Evolutionary conservation across 805 yeast species (phyloP).

Genomic region (Starmerella davenportii): DNA sequence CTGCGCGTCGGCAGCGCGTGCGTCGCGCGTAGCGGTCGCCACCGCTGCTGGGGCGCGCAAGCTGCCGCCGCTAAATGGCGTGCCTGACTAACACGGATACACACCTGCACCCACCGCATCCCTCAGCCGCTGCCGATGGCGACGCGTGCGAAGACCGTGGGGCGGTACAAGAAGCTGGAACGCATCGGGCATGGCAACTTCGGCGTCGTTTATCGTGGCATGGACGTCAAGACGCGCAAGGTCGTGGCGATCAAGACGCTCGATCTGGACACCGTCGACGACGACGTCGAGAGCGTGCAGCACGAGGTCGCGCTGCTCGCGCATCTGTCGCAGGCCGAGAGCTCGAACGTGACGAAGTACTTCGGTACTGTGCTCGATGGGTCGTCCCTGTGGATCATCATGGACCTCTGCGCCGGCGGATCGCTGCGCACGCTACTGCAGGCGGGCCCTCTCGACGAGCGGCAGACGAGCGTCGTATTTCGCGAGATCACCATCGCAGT

Average conservation of each 20-base stretch:
- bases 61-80: too few relatives aligned
- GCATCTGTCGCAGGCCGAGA: conserved; percentile 45
- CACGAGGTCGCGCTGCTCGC: conserved; percentile 76
- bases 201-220: conserved; percentile 87
- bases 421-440: conserved; percentile 66
- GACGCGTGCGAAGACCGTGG: conserved; percentile 7
- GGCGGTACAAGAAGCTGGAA: conserved; percentile 62
- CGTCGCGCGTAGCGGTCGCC: too few relatives aligned
- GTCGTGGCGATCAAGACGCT: conserved; percentile 85
- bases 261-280: conserved; percentile 80
- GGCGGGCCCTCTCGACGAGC: conserved; percentile 79
- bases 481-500: conserved; percentile 69
- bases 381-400: conserved; percentile 87
- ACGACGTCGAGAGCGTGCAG: conserved; percentile 88
- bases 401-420: conserved; percentile 97
- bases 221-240: conserved; percentile 37
- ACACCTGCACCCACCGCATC: too few relatives aligned
- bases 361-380: conserved; percentile 76
- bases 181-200: conserved; percentile 92
- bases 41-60: too few relatives aligned
- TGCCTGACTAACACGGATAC: too few relatives aligned
- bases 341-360: conserved; percentile 85
- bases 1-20: too few relatives aligned
- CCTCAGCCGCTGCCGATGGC: background rate
- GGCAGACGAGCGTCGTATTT: conserved; percentile 62